Evolutionary conservation across 768 basidiomycete species (phyloP).

Genomic region (Austroboletus festivus): DNA sequence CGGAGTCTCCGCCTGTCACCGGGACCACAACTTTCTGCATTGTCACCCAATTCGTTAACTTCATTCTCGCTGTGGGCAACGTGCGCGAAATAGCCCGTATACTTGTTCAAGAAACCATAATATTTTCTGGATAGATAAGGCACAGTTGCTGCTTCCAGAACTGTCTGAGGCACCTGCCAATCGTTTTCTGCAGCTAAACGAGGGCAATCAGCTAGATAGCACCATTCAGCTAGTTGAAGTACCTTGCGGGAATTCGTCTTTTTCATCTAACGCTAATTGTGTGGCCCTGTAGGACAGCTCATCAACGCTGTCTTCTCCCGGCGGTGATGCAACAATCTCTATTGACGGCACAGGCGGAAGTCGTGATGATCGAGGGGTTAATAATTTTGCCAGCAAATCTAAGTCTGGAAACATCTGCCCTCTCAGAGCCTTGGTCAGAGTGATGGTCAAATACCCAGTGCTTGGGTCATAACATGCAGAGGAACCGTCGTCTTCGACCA

Average conservation of each 20-base stretch:
- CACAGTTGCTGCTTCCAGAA: conserved; percentile 41
- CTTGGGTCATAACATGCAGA: conserved; percentile 73
- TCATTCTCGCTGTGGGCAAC: conserved; percentile 76
- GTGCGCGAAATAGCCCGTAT: conserved; percentile 74
- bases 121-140: conserved; percentile 41
- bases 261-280: conserved; percentile 47
- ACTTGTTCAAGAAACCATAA: conserved; percentile 76
- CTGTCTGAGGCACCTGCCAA: conserved; percentile 71
- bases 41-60: conserved; percentile 70
- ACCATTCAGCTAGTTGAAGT: background rate
- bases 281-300: conserved; percentile 44
- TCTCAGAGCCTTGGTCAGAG: conserved; percentile 61
- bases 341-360: conserved; percentile 41
- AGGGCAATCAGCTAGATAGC: conserved; percentile 5
- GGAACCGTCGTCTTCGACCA: conserved; percentile 63
- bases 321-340: conserved; percentile 49
- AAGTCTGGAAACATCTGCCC: conserved; percentile 74
- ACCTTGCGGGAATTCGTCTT: conserved; percentile 60
- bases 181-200: conserved; percentile 69
- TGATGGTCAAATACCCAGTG: conserved; percentile 74
- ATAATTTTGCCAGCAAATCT: conserved; percentile 72
- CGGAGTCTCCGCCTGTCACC: conserved; percentile 54
- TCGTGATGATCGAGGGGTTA: conserved; percentile 59
- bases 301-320: conserved; percentile 28
- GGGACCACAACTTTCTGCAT: conserved; percentile 54